These are phyloP conservation scores for Mycena vulgaris DNA, from an alignment of 768 basidiomycete species.

Conservation along the genomic window DNA sequence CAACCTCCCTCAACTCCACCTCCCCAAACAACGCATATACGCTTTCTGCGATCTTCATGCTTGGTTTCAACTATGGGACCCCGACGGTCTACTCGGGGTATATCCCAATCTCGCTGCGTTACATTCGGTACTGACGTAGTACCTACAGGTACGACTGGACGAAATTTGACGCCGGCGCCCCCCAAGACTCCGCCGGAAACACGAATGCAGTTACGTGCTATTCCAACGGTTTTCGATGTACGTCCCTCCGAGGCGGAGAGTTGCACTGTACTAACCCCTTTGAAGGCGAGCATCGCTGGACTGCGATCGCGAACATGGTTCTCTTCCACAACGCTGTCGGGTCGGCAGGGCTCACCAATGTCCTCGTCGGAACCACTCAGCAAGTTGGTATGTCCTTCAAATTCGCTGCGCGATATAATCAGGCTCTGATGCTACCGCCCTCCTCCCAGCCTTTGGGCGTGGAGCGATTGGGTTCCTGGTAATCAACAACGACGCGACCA, in stretches of 20 bases:
- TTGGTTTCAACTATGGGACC: conserved; percentile 30
- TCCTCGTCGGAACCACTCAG: conserved; percentile 32
- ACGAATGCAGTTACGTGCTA: background rate
- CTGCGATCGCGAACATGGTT: conserved; percentile 34
- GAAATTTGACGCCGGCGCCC: background rate
- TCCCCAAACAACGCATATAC: conserved; percentile 27
- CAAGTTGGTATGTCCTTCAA: conserved; percentile 51
- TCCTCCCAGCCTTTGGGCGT: conserved; percentile 33
- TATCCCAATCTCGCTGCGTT: background rate
- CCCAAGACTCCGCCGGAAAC: background rate
- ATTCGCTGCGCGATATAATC: background rate
- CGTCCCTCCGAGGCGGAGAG: background rate
- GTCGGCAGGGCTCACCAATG: conserved; percentile 26
- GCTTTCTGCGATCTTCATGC: conserved; percentile 29
- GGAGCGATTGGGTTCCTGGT: conserved; percentile 58
- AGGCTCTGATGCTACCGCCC: background rate
- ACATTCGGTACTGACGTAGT: background rate
- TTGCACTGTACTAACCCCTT: background rate
- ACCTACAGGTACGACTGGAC: background rate
- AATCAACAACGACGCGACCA: conserved; percentile 58
- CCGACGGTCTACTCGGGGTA: conserved; percentile 31
- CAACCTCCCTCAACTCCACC: conserved; percentile 30
- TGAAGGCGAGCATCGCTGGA: conserved; percentile 30
- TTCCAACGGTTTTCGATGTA: background rate
- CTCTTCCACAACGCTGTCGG: conserved; percentile 39